Evolutionary conservation across 1,284 basidiomycete genomes (phyloP), one percentile per base, ranked within the genome.

Genomic region (Ustilago lituana): DNA sequence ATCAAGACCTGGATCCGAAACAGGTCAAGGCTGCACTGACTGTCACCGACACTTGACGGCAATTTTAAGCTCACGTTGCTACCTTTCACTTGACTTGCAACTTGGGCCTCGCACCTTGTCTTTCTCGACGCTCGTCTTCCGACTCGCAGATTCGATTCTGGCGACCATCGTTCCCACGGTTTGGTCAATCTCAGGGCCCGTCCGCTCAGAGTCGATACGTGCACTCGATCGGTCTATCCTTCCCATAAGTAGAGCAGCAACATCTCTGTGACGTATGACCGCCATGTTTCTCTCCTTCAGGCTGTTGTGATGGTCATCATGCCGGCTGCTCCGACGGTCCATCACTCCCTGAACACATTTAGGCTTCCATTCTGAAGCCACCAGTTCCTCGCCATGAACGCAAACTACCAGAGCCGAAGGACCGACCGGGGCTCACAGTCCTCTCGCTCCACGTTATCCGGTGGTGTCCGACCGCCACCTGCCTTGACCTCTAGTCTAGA

Each of bases 381-480:
- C 27, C 27, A 6, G 27, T 29, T 29, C 32, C 24, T 33, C 50
- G 43, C 20, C 20, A 56, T 56, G 53, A 32, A 31, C 33, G 37
- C 37, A 17, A 31, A 40, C 29, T 8, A 29, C 41, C 41, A 17
- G 17, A 32, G 37, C 5, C 29, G 15, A 9, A 51, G 35, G 19
- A 38, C 20, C 15, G 43, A 19, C 12, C 27, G 10, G 19, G 27
- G 24, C 27, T 33, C 38, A 20, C 0, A n/a, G 20, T 17, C 22
- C 11, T 10, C 12, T 29, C 14, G 19, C 26, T 23, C n/a, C 31
- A 19, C 53, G 32, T 10, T 36, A 12, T 29, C 27, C 7, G 27
- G 7, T 29, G 27, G 27, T 7, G 6, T 29, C 27, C 27, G 7
- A 31, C 0, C 26, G 17, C 15, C 12, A 23, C 15, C 26, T 27